Percentiles rank a stretch among this genome's conserved stretches.
Conservation (phyloP, 1,284 basidiomycete species). For the Ustilago nuda region DNA sequence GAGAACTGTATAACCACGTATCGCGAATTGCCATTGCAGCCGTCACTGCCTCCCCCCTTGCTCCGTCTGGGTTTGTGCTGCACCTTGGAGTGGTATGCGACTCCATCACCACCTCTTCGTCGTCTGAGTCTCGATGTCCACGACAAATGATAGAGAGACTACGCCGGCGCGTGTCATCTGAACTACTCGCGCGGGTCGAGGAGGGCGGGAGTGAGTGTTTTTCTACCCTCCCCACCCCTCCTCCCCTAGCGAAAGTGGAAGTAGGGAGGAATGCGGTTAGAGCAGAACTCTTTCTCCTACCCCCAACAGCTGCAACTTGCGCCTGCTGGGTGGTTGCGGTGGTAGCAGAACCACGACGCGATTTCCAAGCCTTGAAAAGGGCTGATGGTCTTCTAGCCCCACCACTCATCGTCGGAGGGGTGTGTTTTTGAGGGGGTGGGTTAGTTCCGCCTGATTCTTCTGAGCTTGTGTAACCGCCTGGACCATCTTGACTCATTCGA, state of each 20-base stretch:
- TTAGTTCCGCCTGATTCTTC: not conserved
- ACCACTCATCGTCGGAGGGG: not conserved
- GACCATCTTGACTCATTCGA: conserved; percentile 12
- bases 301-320: not conserved
- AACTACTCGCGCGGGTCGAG: not conserved
- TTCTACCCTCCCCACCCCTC: conserved; percentile 2
- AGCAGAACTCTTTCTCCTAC: conserved; percentile 19
- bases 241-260: not conserved
- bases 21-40: conserved; percentile 45
- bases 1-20: conserved; percentile 28
- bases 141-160: conserved; percentile 37
- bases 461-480: not conserved
- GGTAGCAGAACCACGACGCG: conserved; percentile 3
- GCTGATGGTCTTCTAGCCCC: conserved; percentile 16
- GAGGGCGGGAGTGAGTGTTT: conserved; percentile 7
- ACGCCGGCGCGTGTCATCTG: conserved; percentile 4
- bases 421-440: not conserved
- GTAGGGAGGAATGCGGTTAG: conserved; percentile 9
- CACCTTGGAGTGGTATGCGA: not conserved
- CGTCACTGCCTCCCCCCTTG: not conserved
- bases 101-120: not conserved
- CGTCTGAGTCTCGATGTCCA: conserved; percentile 21
- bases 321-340: not conserved
- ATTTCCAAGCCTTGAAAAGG: conserved; percentile 28
- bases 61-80: not conserved